These are phyloP conservation scores for Talaromyces rugulosus DNA, from an alignment of 2,329 filamentous ascomycete genomes.

Conservation along the genomic window DNA sequence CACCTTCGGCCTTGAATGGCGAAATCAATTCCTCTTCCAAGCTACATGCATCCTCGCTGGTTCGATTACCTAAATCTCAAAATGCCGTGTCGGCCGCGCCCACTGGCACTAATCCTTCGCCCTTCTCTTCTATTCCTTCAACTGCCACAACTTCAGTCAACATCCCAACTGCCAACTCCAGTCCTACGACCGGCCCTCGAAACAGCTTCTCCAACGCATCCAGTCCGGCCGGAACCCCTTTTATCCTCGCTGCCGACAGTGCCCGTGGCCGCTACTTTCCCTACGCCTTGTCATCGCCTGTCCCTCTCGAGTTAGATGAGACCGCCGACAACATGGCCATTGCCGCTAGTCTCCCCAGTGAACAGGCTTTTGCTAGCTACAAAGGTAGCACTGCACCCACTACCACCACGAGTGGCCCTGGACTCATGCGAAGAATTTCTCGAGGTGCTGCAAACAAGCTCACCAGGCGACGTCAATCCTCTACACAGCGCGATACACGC, in stretches of 20 bases:
- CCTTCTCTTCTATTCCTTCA: slow-evolving; percentile 4
- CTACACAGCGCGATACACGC: slow-evolving; percentile 69
- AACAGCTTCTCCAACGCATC: slow-evolving; percentile 21
- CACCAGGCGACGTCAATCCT: slow-evolving; percentile 70
- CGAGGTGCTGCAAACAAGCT: slow-evolving; percentile 70
- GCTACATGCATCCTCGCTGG: slow-evolving; percentile 25
- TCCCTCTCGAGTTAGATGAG: slow-evolving; percentile 68
- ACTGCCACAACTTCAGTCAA: slow-evolving; percentile 12
- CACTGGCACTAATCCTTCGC: slow-evolving; percentile 21
- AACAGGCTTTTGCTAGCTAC: slow-evolving; percentile 22
- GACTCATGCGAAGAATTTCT: slow-evolving; percentile 79
- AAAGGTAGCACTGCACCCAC: slow-evolving; percentile 47
- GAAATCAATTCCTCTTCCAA: slow-evolving; percentile 33
- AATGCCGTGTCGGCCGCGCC: slow-evolving; percentile 32
- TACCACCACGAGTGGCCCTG: slow-evolving; percentile 45
- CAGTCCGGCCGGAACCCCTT: slow-evolving; percentile 32
- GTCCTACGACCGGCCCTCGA: slow-evolving; percentile 23
- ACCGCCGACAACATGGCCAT: slow-evolving; percentile 49
- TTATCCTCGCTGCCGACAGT: slow-evolving; percentile 31
- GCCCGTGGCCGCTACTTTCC: slow-evolving; percentile 26
- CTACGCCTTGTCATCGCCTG: slow-evolving; percentile 33
- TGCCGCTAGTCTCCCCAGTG: slow-evolving; percentile 15
- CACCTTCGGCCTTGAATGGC: slow-evolving; percentile 34
- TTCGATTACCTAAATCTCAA: slow-evolving; percentile 28
- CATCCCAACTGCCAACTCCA: slow-evolving; percentile 22